Conservation (phyloP, 1,284 basidiomycete genomes). For the Boletus chippewaensis region DNA sequence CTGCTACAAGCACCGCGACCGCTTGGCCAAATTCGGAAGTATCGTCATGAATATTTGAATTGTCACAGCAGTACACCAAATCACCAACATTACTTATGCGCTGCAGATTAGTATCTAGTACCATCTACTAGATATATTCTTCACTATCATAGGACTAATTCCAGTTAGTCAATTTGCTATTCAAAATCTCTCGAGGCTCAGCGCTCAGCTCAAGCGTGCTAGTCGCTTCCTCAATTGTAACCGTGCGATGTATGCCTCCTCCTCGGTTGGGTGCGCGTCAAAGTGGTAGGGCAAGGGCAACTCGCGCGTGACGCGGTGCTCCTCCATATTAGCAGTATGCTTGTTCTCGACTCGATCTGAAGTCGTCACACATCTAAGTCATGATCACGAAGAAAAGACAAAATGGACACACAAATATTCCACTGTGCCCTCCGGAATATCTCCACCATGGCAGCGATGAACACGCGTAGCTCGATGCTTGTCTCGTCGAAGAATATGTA, state of each 20-base stretch:
- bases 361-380: not conserved
- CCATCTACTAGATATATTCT: too few species aligned
- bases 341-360: slow-evolving; percentile 81
- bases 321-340: slow-evolving; percentile 71
- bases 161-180: too few species aligned
- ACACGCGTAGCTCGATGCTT: slow-evolving; percentile 52
- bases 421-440: slow-evolving; percentile 81
- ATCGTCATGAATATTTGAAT: too few species aligned
- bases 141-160: too few species aligned
- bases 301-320: slow-evolving; percentile 64
- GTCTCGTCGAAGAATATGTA: slow-evolving; percentile 60
- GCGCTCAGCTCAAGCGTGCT: slow-evolving; percentile 14
- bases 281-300: slow-evolving; percentile 69
- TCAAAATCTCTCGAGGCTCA: not conserved
- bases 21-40: too few species aligned
- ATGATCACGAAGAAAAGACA: not conserved
- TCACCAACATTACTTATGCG: too few species aligned
- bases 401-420: slow-evolving; percentile 73
- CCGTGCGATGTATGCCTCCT: slow-evolving; percentile 7
- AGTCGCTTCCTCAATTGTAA: slow-evolving; percentile 18
- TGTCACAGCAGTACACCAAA: too few species aligned
- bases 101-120: too few species aligned
- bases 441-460: slow-evolving; percentile 69
- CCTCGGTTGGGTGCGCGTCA: slow-evolving; percentile 27
- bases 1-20: too few species aligned